Conservation (phyloP, 768 basidiomycete species). For the Epithele typhae region DNA sequence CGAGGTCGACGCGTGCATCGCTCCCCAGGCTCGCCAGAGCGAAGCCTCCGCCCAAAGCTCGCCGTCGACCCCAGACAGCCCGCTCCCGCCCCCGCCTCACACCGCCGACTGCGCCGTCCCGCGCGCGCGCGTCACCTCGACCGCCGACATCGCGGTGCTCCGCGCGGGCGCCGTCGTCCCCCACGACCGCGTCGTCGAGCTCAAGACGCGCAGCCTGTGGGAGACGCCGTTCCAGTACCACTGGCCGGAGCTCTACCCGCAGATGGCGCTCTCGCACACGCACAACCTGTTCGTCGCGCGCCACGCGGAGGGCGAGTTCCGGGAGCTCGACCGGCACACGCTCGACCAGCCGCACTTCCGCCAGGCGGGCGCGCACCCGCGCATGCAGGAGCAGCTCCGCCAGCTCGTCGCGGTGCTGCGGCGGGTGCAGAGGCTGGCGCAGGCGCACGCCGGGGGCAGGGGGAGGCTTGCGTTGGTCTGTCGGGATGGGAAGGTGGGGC, state of each 20-base stretch:
- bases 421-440: constrained; percentile 43
- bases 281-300: constrained; percentile 54
- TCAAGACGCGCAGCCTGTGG: constrained; percentile 21
- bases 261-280: constrained; percentile 68
- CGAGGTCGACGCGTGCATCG: constrained; percentile 25
- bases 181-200: constrained; percentile 30
- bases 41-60: background rate
- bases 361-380: constrained; percentile 19
- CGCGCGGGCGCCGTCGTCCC: constrained; percentile 28
- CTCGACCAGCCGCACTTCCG: constrained; percentile 20
- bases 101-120: background rate
- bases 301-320: constrained; percentile 53
- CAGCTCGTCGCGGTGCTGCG: constrained; percentile 25
- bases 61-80: constrained; percentile 18
- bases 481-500: constrained; percentile 34
- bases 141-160: constrained; percentile 18
- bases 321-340: constrained; percentile 40
- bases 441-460: constrained; percentile 47
- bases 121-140: background rate
- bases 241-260: constrained; percentile 61
- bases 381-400: constrained; percentile 22
- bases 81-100: constrained; percentile 15
- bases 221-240: constrained; percentile 26
- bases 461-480: constrained; percentile 58
- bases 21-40: background rate